Evolutionary conservation across 2,329 filamentous ascomycete species (phyloP).

Genomic region (Botrytis medusae): DNA sequence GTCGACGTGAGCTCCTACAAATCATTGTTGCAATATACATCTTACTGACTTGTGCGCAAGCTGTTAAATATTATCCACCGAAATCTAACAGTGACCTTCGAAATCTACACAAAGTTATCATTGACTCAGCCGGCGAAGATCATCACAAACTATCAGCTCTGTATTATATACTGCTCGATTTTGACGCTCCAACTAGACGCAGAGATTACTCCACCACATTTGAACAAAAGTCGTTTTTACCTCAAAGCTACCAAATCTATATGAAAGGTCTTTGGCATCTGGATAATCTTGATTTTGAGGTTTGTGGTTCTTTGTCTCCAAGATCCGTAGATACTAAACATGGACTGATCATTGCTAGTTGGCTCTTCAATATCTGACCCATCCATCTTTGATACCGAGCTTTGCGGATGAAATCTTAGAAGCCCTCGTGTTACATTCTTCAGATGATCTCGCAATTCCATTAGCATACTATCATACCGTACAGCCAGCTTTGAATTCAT

Average conservation of each 20-base stretch:
- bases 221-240: constrained; percentile 62
- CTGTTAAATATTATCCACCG: constrained; percentile 71
- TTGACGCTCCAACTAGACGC: constrained; percentile 46
- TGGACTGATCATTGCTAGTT: constrained; percentile 44
- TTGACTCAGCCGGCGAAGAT: constrained; percentile 60
- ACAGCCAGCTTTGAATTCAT: constrained; percentile 67
- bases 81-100: constrained; percentile 66
- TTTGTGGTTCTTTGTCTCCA: constrained; percentile 40
- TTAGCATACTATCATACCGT: constrained; percentile 78
- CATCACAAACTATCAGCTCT: constrained; percentile 81
- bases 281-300: constrained; percentile 68
- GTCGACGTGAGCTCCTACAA: constrained; percentile 56
- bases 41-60: constrained; percentile 37
- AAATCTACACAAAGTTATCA: constrained; percentile 68
- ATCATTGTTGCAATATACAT: constrained; percentile 8
- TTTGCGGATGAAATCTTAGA: constrained; percentile 81
- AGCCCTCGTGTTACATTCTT: constrained; percentile 62
- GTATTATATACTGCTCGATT: constrained; percentile 81
- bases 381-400: constrained; percentile 76
- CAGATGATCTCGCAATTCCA: constrained; percentile 62
- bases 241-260: constrained; percentile 74
- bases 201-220: constrained; percentile 57
- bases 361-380: constrained; percentile 73
- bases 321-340: constrained; percentile 10
- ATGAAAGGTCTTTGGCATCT: constrained; percentile 82